A percentile compares a stretch with the other conserved stretches of the same genome.
These are phyloP conservation scores for Neurospora discreta DNA, from an alignment of 495 filamentous ascomycete genomes.

Conservation along the genomic window DNA sequence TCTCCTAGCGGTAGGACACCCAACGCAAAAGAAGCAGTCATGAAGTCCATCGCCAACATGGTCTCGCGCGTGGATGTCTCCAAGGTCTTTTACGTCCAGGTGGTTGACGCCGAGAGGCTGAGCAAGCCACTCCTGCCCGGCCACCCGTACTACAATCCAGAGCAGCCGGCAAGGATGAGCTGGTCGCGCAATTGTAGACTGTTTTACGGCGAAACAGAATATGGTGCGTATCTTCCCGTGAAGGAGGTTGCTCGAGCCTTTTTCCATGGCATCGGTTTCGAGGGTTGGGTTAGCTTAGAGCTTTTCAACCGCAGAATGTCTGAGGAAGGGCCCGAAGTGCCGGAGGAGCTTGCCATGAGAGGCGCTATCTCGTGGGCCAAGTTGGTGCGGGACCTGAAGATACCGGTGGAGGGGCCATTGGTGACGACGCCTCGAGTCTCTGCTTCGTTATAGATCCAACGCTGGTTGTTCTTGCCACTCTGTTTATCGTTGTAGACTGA, in stretches of 20 bases:
- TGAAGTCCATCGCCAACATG: slow-evolving; percentile 46
- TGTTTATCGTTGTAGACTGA: background rate
- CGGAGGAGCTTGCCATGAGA: slow-evolving; percentile 51
- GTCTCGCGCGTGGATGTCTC: slow-evolving; percentile 44
- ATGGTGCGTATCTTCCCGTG: slow-evolving; percentile 64
- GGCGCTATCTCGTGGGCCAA: slow-evolving; percentile 55
- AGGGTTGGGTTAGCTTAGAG: slow-evolving; percentile 73
- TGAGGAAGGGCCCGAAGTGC: slow-evolving; percentile 38
- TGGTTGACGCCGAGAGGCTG: slow-evolving; percentile 64
- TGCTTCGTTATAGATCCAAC: slow-evolving; percentile 17
- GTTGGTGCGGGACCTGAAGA: slow-evolving; percentile 41
- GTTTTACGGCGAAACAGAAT: slow-evolving; percentile 61
- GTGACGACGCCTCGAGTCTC: slow-evolving; percentile 6
- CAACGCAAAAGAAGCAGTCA: slow-evolving; percentile 48
- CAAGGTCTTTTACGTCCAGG: slow-evolving; percentile 73
- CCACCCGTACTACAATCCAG: slow-evolving; percentile 52
- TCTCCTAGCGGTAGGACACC: slow-evolving; percentile 38
- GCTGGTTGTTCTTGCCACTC: background rate
- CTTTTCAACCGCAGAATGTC: slow-evolving; percentile 60
- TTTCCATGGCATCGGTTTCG: slow-evolving; percentile 51
- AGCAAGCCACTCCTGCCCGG: slow-evolving; percentile 44
- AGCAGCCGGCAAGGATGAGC: slow-evolving; percentile 60
- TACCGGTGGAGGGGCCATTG: slow-evolving; percentile 33
- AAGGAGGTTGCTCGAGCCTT: slow-evolving; percentile 50
- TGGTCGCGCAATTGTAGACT: slow-evolving; percentile 72